phyloP scores from a whole-genome alignment of 2,329 filamentous ascomycete genomes.

The Coniochaeta sp. region DNA sequence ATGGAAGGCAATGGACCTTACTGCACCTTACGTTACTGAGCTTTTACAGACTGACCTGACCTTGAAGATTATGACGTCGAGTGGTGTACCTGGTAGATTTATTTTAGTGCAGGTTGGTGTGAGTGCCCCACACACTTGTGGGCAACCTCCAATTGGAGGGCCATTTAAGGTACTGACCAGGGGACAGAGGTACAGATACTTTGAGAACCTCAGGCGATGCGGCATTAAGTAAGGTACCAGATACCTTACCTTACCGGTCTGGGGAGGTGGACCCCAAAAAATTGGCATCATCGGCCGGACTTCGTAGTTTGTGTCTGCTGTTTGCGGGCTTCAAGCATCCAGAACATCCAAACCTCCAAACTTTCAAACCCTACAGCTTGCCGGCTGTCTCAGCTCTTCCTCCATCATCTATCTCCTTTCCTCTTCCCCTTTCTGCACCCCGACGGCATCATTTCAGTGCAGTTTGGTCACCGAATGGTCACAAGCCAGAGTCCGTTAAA shows the following conservation, averaged over 20 bases:
- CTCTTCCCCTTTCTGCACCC: not conserved
- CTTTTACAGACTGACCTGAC: too few relatives aligned
- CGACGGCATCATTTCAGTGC: not conserved
- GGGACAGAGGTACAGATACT: too few relatives aligned
- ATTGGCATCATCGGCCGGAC: constrained; percentile 14
- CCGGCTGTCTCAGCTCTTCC: not conserved
- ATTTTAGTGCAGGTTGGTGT: not conserved
- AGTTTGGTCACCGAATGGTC: not conserved
- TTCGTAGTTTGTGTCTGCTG: not conserved
- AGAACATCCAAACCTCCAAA: not conserved
- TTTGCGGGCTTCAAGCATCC: not conserved
- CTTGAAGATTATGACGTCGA: too few relatives aligned
- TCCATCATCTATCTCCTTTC: not conserved
- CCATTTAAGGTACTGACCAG: too few relatives aligned
- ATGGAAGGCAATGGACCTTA: too few relatives aligned
- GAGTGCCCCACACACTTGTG: not conserved
- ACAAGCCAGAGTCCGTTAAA: not conserved
- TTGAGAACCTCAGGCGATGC: too few relatives aligned
- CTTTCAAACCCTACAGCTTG: not conserved
- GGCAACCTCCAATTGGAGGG: constrained; percentile 11
- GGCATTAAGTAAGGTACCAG: too few relatives aligned
- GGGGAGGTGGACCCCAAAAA: constrained; percentile 15
- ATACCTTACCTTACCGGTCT: too few relatives aligned
- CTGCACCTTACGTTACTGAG: too few relatives aligned
- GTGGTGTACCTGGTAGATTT: too few relatives aligned